Evolutionary conservation across 371 early-diverging fungal species (phyloP), one percentile per base, ranked within the genome.

Genomic region (Mycotypha africana): DNA sequence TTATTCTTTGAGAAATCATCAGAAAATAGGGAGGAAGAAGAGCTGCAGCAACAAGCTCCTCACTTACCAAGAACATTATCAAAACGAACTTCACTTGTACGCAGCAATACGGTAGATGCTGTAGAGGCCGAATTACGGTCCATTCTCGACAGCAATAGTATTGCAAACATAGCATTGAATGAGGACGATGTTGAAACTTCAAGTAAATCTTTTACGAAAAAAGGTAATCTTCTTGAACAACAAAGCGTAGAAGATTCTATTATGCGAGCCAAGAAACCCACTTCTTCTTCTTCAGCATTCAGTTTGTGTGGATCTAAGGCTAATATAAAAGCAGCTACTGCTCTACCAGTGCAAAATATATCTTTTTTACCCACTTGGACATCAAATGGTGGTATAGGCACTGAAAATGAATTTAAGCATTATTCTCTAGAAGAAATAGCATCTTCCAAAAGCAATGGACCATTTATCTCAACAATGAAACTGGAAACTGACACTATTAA

Each of bases 61-160:
- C 38, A 15, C 41, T 20, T 34, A 7, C 36, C 3, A 34, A 24
- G 10, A n/a, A n/a, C n/a, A n/a, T n/a, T n/a, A n/a, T 24, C 36
- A 7, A 49, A 39, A 26, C 38, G 54, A 6, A 61, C 53, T 14
- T 42, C 38, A 19, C 40, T 62, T 2, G 51, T 64, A 17, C 48
- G 67, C 40, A 58, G 64, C 30, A 62, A 69, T 21, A 81, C 79
- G 6, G 70, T 84, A 14, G 76, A 78, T 26, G 81, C 81, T 2
- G 76, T 84, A 0, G 78, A 81, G 38, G 84, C 81, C 8, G 81
- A 74, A 19, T 47, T 84, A 12, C 63, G 74, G 8, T 72, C 78
- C 0, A 81, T 84, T 34, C 58, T 84, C 39, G 78, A 76, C 42
- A 62, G 64, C 2, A 48, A 53, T 24, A 60, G 50, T n/a, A 19